Base-by-base conservation (phyloP, 2,329 filamentous ascomycete species). In the Paecilomyces fulvus region DNA sequence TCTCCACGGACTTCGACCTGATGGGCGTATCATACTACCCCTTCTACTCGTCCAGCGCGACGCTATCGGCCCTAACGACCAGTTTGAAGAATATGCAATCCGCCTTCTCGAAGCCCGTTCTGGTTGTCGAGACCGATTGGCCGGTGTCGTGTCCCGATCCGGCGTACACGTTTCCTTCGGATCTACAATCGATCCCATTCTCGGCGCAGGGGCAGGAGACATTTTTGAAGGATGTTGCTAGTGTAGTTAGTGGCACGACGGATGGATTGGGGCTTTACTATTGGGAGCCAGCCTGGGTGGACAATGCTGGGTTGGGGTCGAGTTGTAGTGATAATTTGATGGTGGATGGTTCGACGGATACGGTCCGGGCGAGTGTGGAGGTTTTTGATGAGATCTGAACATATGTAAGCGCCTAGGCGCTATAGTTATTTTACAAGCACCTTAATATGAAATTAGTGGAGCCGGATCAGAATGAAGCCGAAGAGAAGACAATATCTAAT, bases 11-110 rank as follows among this genome's bases (percentile, higher is more conserved):
- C 60, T 89, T 85, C 58, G 87, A 90, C 67, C 79, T 86, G 60
- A 87, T 89, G 73, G 87, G 85, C 6, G 81, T 90, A 0, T 86
- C 82, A 0, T 90, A 85, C 72, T 90, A 90, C 65, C 87, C 87
- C 0, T 90, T 89, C 71, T 89, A 87, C 71, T 81, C 79, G 65
- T 67, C 75, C 0, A 73, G 66, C 1, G 86, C 86, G 0, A 86
- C 83, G 0, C 76, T 89, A 0, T 70, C 80, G 0, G 75, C 77
- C 9, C 76, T 90, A 31, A 76, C 80, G 63, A 74, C 73, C 0
- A 81, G 77, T 14, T 66, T 90, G 56, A 75, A 66, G 3, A 84
- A 83, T 56, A 80, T 90, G 76, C 80, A 80, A 11, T 77, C 70
- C 48, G 79, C 75, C 3, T 90, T 83, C 75, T 79, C 78, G 8